A percentile compares a stretch with the other conserved stretches of the same genome.
These are phyloP conservation scores for Fusarium sp. DNA, from an alignment of 2,329 filamentous ascomycete genomes.

Conservation along the genomic window DNA sequence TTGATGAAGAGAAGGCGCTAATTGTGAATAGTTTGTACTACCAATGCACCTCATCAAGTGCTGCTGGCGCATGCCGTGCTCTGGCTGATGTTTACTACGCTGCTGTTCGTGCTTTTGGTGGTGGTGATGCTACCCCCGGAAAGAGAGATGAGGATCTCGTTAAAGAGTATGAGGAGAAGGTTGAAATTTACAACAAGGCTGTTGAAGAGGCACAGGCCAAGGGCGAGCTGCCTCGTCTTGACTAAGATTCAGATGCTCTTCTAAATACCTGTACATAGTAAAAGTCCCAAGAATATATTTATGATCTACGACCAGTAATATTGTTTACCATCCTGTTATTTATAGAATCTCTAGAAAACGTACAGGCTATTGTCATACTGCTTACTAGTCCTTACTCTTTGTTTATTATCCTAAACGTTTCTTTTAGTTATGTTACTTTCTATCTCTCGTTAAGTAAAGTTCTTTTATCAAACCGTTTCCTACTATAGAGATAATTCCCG, in stretches of 20 bases:
- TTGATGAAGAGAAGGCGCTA: background rate
- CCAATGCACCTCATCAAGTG: constrained; percentile 46
- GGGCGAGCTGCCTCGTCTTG: constrained; percentile 44
- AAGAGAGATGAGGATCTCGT: constrained; percentile 44
- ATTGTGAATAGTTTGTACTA: constrained; percentile 46
- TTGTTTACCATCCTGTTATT: background rate
- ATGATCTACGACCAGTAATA: background rate
- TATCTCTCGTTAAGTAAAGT: no score
- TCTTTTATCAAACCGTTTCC: no score
- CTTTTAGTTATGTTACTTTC: no score
- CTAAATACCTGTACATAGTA: background rate
- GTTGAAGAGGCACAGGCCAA: constrained; percentile 50
- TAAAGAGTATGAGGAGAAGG: constrained; percentile 48
- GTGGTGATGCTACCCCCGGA: constrained; percentile 44
- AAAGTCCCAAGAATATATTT: background rate
- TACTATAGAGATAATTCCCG: no score
- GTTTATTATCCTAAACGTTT: no score
- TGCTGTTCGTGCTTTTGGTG: constrained; percentile 52
- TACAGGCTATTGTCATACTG: no score
- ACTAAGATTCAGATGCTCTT: background rate
- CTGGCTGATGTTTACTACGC: constrained; percentile 55
- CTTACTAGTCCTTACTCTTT: no score
- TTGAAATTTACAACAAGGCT: constrained; percentile 50
- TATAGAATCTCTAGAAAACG: background rate
- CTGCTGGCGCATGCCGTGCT: constrained; percentile 43